Conservation (phyloP, 1,139 yeast genomes). For the Geotrichum candidum region DNA sequence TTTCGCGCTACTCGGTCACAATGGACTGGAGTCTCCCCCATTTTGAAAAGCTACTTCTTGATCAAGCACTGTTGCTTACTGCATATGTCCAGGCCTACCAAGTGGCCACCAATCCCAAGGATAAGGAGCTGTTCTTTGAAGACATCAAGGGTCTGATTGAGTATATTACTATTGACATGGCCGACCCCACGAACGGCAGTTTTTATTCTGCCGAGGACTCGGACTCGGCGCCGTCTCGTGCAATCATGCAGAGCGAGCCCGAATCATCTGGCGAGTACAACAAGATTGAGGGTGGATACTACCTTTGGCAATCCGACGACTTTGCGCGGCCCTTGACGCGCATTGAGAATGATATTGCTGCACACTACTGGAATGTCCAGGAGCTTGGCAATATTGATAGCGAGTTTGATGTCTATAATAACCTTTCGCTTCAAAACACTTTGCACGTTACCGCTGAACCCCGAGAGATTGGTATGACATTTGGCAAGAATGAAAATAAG, state of each 20-base stretch:
- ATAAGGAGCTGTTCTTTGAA: constrained; percentile 16
- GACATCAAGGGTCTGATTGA: constrained; percentile 28
- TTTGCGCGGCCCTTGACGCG: constrained; percentile 31
- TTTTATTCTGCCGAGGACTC: constrained; percentile 37
- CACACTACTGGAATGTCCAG: constrained; percentile 35
- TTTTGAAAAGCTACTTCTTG: constrained; percentile 38
- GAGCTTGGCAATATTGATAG: constrained; percentile 37
- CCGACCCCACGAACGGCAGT: constrained; percentile 26
- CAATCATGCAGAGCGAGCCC: constrained; percentile 1
- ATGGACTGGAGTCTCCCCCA: constrained; percentile 40
- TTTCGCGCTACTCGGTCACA: constrained; percentile 38
- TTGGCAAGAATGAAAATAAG: constrained; percentile 29
- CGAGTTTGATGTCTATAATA: constrained; percentile 33
- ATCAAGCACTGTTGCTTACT: constrained; percentile 35
- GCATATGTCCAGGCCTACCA: constrained; percentile 34
- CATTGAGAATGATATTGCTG: constrained; percentile 34
- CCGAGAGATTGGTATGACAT: constrained; percentile 32
- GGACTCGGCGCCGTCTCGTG: constrained; percentile 26
- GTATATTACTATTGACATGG: constrained; percentile 29
- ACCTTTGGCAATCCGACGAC: constrained; percentile 36
- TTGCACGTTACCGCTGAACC: constrained; percentile 22
- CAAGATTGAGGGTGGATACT: constrained; percentile 35
- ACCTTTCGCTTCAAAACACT: constrained; percentile 33
- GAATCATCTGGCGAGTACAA: constrained; percentile 13
- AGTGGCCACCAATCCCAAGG: not conserved